Conservation (phyloP, 2,329 filamentous ascomycete species). For the Penicillium janthinellum region DNA sequence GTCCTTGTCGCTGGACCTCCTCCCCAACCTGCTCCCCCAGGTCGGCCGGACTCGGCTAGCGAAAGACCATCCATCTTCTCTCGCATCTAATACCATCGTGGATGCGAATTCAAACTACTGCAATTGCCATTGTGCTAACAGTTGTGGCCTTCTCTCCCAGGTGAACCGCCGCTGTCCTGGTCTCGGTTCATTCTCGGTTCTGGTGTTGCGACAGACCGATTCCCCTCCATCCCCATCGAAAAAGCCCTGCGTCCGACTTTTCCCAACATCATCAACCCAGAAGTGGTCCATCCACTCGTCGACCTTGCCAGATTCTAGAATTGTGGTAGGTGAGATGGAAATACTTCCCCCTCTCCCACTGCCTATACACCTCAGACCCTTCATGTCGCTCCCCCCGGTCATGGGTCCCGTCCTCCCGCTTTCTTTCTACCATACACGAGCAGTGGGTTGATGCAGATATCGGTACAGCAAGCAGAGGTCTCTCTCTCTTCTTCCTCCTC, state of each 20-base stretch:
- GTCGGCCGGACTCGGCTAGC: conserved; percentile 34
- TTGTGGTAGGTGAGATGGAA: conserved; percentile 43
- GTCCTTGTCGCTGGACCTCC: conserved; percentile 24
- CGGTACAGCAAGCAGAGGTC: conserved; percentile 34
- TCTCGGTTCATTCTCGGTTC: conserved; percentile 37
- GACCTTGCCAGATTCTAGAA: conserved; percentile 29
- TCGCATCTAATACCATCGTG: conserved; percentile 19
- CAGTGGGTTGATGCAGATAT: conserved; percentile 39
- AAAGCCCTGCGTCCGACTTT: conserved; percentile 23
- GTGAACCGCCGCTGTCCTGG: conserved; percentile 31
- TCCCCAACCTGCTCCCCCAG: conserved; percentile 32
- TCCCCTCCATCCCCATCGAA: conserved; percentile 38
- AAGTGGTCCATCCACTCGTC: conserved; percentile 35
- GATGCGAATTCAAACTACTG: conserved; percentile 18
- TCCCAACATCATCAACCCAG: conserved; percentile 34
- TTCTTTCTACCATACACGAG: conserved; percentile 29
- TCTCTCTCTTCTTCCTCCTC: conserved; percentile 12
- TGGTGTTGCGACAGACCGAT: conserved; percentile 41
- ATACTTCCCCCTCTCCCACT: conserved; percentile 29
- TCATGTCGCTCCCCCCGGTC: conserved; percentile 26
- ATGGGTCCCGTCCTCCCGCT: conserved; percentile 27
- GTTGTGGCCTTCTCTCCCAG: conserved; percentile 26
- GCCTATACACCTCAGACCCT: conserved; percentile 26
- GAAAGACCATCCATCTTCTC: conserved; percentile 24
- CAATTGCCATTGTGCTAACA: conserved; percentile 31